phyloP scores from a whole-genome alignment of 2,329 filamentous ascomycete genomes.

The Neofusicoccum parvum region DNA sequence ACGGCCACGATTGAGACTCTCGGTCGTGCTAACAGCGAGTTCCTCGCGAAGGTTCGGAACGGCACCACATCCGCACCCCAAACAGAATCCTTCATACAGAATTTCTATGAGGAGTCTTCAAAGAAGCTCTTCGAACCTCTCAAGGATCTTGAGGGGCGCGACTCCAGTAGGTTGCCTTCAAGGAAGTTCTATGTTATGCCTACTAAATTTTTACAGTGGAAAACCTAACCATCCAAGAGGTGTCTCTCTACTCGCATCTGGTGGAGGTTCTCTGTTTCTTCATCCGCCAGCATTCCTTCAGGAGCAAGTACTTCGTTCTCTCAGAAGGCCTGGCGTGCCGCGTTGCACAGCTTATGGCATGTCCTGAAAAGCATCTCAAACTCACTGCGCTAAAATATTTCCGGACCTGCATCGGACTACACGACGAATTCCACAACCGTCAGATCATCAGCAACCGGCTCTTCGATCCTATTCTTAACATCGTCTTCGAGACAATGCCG shows the following conservation, averaged over 20 bases:
- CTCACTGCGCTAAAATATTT: constrained; percentile 93
- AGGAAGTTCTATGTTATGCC: not conserved
- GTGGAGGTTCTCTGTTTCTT: constrained; percentile 95
- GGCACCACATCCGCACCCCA: constrained; percentile 61
- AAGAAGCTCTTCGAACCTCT: constrained; percentile 84
- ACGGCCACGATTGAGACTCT: constrained; percentile 63
- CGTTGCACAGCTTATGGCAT: constrained; percentile 78
- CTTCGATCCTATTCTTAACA: constrained; percentile 80
- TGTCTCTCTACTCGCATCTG: constrained; percentile 86
- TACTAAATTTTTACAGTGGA: constrained; percentile 51
- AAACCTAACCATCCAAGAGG: constrained; percentile 77
- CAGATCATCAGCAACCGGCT: constrained; percentile 81
- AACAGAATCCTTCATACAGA: constrained; percentile 81
- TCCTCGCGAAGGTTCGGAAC: constrained; percentile 62
- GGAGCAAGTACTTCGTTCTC: constrained; percentile 86
- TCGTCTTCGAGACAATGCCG: constrained; percentile 82
- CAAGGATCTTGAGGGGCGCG: constrained; percentile 72
- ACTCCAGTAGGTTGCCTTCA: constrained; percentile 47
- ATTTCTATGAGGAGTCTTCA: constrained; percentile 88
- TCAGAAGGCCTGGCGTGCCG: constrained; percentile 75
- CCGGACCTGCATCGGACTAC: constrained; percentile 78
- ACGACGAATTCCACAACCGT: constrained; percentile 89
- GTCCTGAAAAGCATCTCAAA: constrained; percentile 88
- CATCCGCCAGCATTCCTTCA: constrained; percentile 81
- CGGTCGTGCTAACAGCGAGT: constrained; percentile 66